These are phyloP conservation scores for Saururus chinensis DNA, from an alignment of 164 flowering plant genomes.

Conservation along the genomic window DNA sequence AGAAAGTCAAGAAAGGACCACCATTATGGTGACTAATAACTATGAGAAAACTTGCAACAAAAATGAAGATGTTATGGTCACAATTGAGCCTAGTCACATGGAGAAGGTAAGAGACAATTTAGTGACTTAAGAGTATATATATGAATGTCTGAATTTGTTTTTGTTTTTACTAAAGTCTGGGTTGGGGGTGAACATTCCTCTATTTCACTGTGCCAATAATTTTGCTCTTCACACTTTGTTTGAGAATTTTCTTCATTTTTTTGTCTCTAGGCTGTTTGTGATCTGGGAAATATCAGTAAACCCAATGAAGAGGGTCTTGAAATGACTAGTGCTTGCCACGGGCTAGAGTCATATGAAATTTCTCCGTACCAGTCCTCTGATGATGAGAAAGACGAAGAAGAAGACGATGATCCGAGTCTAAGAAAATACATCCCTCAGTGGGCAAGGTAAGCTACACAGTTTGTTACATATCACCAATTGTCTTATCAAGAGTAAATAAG, in stretches of 20 bases:
- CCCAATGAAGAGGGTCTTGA: constrained; percentile 10
- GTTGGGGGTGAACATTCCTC: not conserved
- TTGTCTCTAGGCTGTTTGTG: constrained; percentile 21
- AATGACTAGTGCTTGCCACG: constrained; percentile 5
- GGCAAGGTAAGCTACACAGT: constrained; percentile 50
- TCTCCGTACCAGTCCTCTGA: constrained; percentile 85
- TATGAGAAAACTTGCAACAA: constrained; percentile 1
- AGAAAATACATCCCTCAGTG: constrained; percentile 67
- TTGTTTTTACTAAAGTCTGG: not conserved
- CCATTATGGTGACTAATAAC: constrained; percentile 3
- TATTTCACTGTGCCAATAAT: no score
- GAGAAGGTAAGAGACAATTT: constrained; percentile 16
- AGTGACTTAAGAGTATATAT: not conserved
- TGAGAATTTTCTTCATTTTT: not conserved
- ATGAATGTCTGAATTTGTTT: not conserved
- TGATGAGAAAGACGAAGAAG: constrained; percentile 71
- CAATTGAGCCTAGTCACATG: constrained; percentile 10
- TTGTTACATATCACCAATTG: not conserved
- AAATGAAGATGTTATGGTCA: constrained; percentile 12
- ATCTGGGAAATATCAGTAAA: constrained; percentile 5
- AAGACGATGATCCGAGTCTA: constrained; percentile 43
- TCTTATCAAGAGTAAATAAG: not conserved
- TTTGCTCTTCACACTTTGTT: no score
- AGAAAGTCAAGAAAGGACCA: constrained; percentile 13
- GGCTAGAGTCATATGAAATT: constrained; percentile 54